Evolutionary conservation across 768 basidiomycete species (phyloP), one percentile per base, ranked within the genome.

Genomic region (Leucogyrophana mollusca): DNA sequence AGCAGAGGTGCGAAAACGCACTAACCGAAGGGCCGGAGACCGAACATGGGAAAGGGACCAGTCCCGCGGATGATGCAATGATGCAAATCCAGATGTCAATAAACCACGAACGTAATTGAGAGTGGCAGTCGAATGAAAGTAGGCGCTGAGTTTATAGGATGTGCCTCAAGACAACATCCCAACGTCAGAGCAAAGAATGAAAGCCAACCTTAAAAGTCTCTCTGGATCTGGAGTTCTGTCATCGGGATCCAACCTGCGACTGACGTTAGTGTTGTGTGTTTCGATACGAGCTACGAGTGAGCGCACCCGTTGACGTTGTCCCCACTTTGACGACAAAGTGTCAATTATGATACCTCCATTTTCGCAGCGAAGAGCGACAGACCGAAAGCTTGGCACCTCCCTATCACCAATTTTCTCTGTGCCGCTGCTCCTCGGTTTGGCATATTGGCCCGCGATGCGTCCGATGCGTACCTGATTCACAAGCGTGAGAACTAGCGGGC

Each of bases 41-140:
- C 93, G 85, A 34, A 98, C 96, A 65, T 98, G 95, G 5, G 78
- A 77, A 53, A 99, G 77, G 1, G 91, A 94, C 94, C 93, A 97
- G 61, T 87, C 85, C 32, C 85, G 78, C 4, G 94, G 94, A 54
- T 94, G 86, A 62, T 93, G 83, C 43, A 92, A 67, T n/a, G 90
- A 92, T 0, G 93, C 95, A 60, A 97, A 98, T 18, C 94, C 93
- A 11, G 93, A 95, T 1, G 85, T 82, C 5, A 99, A 79, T 30
- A 98, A 78, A 2, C 84, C 80, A 14, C 96, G 87, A 47, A 97
- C 77, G 67, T 94, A 85, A 70, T 99, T 99, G 34, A 97, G 75
- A 0, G 96, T 98, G 7, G 94, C 79, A 0, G 92, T 79, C 0
- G 95, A 97, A 69, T 98, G 87, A 71, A 97, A 97, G 76, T 98